Conservation (phyloP, 441 rosid species). For the Brassica balearica region DNA sequence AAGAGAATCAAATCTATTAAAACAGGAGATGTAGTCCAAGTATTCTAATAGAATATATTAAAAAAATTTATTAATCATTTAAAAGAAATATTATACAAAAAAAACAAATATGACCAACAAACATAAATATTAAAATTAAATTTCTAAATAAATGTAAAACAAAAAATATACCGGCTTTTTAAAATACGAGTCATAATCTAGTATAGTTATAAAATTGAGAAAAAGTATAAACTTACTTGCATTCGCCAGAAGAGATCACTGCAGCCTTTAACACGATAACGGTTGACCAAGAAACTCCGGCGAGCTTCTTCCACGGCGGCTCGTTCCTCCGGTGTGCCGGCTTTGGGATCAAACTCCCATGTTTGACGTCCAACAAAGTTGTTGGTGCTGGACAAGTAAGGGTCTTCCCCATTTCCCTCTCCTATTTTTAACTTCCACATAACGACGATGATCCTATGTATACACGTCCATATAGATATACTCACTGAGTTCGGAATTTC, state of each 20-base stretch:
- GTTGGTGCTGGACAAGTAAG: conserved; percentile 42
- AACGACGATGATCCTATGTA: background rate
- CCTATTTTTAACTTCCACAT: conserved; percentile 62
- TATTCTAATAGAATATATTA: too few species aligned
- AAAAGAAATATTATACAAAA: too few species aligned
- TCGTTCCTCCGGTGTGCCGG: conserved; percentile 55
- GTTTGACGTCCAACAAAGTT: conserved; percentile 51
- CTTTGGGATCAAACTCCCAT: conserved; percentile 55
- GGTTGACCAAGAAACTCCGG: conserved; percentile 37
- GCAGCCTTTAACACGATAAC: conserved; percentile 35
- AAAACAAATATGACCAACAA: too few species aligned
- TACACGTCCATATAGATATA: background rate
- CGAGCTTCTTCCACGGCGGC: conserved; percentile 47
- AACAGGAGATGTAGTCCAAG: too few species aligned
- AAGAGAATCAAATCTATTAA: too few species aligned
- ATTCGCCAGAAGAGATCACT: conserved; percentile 57
- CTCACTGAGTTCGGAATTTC: background rate
- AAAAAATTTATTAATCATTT: too few species aligned
- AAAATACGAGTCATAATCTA: too few species aligned
- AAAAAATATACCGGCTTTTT: too few species aligned
- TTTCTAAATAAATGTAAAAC: too few species aligned
- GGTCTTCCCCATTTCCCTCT: conserved; percentile 42
- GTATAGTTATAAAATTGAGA: background rate
- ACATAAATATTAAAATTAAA: too few species aligned
- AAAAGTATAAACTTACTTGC: conserved; percentile 45